Evolutionary conservation across 1,139 yeast species (phyloP).

Genomic region (Tardiomyces blankii): DNA sequence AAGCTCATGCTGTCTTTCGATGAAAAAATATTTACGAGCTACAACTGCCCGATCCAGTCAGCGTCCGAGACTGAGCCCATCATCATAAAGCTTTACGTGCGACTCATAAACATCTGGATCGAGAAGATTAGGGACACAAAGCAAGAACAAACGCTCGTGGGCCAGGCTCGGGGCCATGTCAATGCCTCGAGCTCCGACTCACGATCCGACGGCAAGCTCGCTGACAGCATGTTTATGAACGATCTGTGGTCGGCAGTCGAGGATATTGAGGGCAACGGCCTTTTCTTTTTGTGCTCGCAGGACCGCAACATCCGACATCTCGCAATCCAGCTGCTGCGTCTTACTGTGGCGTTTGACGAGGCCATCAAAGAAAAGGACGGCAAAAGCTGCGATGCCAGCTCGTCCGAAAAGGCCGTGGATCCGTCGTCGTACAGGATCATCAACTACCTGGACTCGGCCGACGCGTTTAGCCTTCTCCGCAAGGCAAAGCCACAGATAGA

Average conservation of each 20-base stretch:
- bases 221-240: conserved; percentile 69
- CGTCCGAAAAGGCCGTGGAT: background rate
- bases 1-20: conserved; percentile 71
- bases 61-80: background rate
- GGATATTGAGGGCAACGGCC: conserved; percentile 92
- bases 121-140: conserved; percentile 36
- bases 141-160: background rate
- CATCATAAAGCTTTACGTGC: conserved; percentile 59
- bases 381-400: conserved; percentile 3
- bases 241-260: conserved; percentile 75
- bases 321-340: conserved; percentile 62
- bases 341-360: conserved; percentile 77
- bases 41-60: conserved; percentile 29
- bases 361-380: conserved; percentile 50
- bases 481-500: conserved; percentile 40
- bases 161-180: background rate
- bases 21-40: conserved; percentile 33
- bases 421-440: conserved; percentile 30
- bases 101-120: conserved; percentile 72
- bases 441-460: conserved; percentile 61
- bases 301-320: conserved; percentile 63
- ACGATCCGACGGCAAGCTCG: conserved; percentile 24
- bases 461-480: conserved; percentile 51
- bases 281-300: conserved; percentile 84
- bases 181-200: background rate